Evolutionary conservation across 495 filamentous ascomycete species (phyloP).

Genomic region (Tuber borchii): DNA sequence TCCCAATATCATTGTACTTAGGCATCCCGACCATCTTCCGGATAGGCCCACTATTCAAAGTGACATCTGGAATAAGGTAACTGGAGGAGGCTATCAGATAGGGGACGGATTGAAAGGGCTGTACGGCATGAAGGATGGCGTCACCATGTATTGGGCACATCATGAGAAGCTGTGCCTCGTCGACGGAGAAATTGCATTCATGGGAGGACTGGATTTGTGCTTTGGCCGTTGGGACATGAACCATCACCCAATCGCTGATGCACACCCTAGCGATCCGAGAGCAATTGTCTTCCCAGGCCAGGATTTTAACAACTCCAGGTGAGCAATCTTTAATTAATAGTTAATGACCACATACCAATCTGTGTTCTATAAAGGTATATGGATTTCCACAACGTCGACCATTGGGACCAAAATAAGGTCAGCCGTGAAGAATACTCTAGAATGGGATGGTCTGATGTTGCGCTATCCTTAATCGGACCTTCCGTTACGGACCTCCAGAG

Average conservation of each 20-base stretch:
- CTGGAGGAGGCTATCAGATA: slow-evolving; percentile 47
- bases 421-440: slow-evolving; percentile 70
- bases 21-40: slow-evolving; percentile 84
- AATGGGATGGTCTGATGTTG: slow-evolving; percentile 93
- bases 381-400: slow-evolving; percentile 77
- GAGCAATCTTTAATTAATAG: background rate
- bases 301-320: slow-evolving; percentile 82
- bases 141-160: slow-evolving; percentile 90
- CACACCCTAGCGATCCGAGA: slow-evolving; percentile 69
- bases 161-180: slow-evolving; percentile 89
- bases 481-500: slow-evolving; percentile 67
- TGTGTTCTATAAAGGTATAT: slow-evolving; percentile 50
- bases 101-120: slow-evolving; percentile 45
- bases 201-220: slow-evolving; percentile 73
- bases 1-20: slow-evolving; percentile 82
- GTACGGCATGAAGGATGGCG: slow-evolving; percentile 73
- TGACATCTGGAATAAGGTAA: slow-evolving; percentile 45
- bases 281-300: slow-evolving; percentile 79
- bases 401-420: slow-evolving; percentile 83
- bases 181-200: slow-evolving; percentile 70
- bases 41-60: slow-evolving; percentile 54
- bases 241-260: slow-evolving; percentile 75
- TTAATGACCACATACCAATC: background rate
- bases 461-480: slow-evolving; percentile 71
- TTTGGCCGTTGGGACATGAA: slow-evolving; percentile 60